A percentile compares a stretch with the other conserved stretches of the same genome.
These are phyloP conservation scores for Teratosphaeria zuluensis DNA, from an alignment of 2,329 filamentous ascomycete species.

Conservation along the genomic window DNA sequence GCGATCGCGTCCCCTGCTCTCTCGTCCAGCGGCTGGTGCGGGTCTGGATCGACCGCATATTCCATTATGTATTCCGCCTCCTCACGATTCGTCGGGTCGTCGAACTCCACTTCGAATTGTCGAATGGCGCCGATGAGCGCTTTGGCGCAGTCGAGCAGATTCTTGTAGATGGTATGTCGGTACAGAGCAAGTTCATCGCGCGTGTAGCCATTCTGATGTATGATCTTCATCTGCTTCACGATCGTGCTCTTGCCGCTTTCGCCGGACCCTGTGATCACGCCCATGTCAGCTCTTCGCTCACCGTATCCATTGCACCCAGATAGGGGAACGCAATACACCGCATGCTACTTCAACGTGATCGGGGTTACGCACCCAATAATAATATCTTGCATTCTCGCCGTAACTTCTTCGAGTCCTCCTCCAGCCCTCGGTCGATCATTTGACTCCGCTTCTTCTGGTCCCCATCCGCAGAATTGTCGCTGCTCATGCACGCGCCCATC, in stretches of 20 bases:
- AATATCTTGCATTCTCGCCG: constrained; percentile 98
- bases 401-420: constrained; percentile 87
- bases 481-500: constrained; percentile 95
- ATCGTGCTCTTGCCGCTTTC: constrained; percentile 99
- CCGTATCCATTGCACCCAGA: background rate
- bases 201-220: constrained; percentile 95
- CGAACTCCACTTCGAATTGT: constrained; percentile 78
- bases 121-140: constrained; percentile 84
- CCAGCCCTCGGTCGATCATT: constrained; percentile 84
- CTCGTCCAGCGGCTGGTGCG: constrained; percentile 71
- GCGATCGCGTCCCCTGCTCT: constrained; percentile 75
- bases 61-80: constrained; percentile 72
- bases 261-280: constrained; percentile 61
- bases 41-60: constrained; percentile 84
- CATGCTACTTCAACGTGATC: background rate
- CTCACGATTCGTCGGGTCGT: constrained; percentile 59
- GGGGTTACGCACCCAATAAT: constrained; percentile 59
- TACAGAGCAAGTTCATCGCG: constrained; percentile 90
- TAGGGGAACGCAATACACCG: background rate
- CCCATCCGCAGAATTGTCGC: constrained; percentile 72
- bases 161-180: constrained; percentile 95
- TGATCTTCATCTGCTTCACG: constrained; percentile 99
- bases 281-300: constrained; percentile 1
- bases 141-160: constrained; percentile 92
- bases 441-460: constrained; percentile 96